A percentile compares a stretch with the other conserved stretches of the same genome.
phyloP scores from a whole-genome alignment of 805 yeast species.

The Ogataea paraovalis region DNA sequence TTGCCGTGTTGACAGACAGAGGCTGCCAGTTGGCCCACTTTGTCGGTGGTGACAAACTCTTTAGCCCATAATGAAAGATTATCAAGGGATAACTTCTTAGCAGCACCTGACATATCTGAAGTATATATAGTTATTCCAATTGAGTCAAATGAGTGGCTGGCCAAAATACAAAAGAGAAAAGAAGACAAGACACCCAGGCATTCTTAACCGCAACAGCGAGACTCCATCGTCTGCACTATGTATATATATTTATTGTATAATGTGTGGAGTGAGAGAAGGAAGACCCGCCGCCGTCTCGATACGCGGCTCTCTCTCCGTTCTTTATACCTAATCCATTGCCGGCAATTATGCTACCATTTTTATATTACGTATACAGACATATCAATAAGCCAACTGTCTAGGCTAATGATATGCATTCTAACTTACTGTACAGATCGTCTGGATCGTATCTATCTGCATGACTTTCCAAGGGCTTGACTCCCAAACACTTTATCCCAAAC shows the following conservation, averaged over 20 bases:
- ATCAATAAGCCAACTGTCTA: no score
- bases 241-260: no score
- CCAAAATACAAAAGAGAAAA: no score
- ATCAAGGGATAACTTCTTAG: slow-evolving; percentile 11
- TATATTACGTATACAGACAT: neutral
- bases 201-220: no score
- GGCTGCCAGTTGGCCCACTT: slow-evolving; percentile 29
- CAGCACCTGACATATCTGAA: slow-evolving; percentile 7
- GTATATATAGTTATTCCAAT: no score
- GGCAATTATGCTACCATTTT: neutral
- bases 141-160: no score
- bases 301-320: neutral
- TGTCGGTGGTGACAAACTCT: slow-evolving; percentile 23
- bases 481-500: slow-evolving; percentile 46
- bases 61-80: slow-evolving; percentile 26
- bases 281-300: neutral
- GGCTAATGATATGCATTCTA: slow-evolving; percentile 3
- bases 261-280: no score
- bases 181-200: no score
- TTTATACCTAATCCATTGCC: no score
- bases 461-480: slow-evolving; percentile 29
- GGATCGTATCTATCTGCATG: slow-evolving; percentile 37
- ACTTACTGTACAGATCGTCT: slow-evolving; percentile 32
- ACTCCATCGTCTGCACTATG: no score
- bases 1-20: slow-evolving; percentile 32